Percentiles rank a stretch among this genome's conserved stretches.
These are phyloP conservation scores for Dactylella cylindrospora DNA, from an alignment of 2,329 filamentous ascomycete genomes.

Conservation along the genomic window DNA sequence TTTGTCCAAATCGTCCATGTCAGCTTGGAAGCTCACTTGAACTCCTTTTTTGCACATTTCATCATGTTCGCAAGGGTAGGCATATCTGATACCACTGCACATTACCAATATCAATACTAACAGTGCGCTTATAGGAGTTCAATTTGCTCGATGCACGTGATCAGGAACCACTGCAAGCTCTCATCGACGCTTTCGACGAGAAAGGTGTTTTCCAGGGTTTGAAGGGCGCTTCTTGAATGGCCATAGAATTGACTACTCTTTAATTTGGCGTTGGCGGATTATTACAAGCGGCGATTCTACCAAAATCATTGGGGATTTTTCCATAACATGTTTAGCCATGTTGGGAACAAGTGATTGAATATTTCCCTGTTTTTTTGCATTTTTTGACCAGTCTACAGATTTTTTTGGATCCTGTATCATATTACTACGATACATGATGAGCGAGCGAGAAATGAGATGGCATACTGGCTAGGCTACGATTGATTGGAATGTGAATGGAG, in stretches of 20 bases:
- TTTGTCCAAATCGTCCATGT: constrained; percentile 85
- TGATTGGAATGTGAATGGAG: too few species aligned
- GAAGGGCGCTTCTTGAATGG: constrained; percentile 1
- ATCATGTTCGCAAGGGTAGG: constrained; percentile 55
- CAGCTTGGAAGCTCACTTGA: constrained; percentile 76
- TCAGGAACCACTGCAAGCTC: constrained; percentile 48
- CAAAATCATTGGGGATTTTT: too few species aligned
- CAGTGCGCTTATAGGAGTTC: constrained; percentile 46
- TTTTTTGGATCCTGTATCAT: too few species aligned
- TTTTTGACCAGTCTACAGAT: too few species aligned
- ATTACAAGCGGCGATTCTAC: background rate
- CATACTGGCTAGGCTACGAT: too few species aligned
- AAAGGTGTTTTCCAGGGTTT: constrained; percentile 47
- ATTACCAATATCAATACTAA: constrained; percentile 1
- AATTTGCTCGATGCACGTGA: constrained; percentile 48
- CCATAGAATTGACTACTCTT: background rate
- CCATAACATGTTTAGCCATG: too few species aligned
- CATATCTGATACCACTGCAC: background rate
- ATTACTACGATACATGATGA: too few species aligned
- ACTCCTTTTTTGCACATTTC: constrained; percentile 86
- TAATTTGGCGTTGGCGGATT: background rate
- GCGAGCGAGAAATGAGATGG: too few species aligned
- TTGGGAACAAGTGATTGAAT: too few species aligned
- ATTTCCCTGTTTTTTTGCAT: too few species aligned
- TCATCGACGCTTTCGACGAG: constrained; percentile 50